phyloP scores from a whole-genome alignment of 108 stramenopile genomes.

The Skeletonema menzelii region DNA sequence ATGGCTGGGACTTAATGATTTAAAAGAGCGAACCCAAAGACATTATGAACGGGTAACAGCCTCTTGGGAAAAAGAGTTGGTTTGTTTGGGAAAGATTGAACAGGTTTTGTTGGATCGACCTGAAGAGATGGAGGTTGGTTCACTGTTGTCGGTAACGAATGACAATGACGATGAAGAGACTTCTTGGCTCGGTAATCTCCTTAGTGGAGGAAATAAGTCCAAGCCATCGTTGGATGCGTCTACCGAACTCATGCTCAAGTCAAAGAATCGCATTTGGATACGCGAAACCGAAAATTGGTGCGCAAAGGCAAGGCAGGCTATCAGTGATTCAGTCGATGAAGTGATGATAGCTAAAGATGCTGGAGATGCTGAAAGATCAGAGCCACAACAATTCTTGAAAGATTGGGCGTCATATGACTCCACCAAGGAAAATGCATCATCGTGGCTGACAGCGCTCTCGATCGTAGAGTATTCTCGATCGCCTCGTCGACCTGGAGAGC shows the following conservation, averaged over 20 bases:
- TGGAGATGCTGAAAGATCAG: neutral
- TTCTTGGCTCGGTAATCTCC: neutral
- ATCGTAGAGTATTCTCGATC: slow-evolving; percentile 43
- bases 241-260: slow-evolving; percentile 10
- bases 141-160: slow-evolving; percentile 22
- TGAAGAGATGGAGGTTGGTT: slow-evolving; percentile 46
- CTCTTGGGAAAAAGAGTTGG: slow-evolving; percentile 60
- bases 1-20: neutral
- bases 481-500: slow-evolving; percentile 35
- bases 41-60: slow-evolving; percentile 48
- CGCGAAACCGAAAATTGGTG: slow-evolving; percentile 29
- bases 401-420: slow-evolving; percentile 47
- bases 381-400: slow-evolving; percentile 8
- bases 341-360: slow-evolving; percentile 15
- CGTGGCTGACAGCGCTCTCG: slow-evolving; percentile 33
- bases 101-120: slow-evolving; percentile 52
- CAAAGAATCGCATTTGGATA: slow-evolving; percentile 41
- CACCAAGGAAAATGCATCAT: slow-evolving; percentile 12
- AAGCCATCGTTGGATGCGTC: slow-evolving; percentile 13
- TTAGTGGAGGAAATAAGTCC: neutral
- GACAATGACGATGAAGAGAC: neutral
- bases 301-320: slow-evolving; percentile 11
- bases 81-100: slow-evolving; percentile 59
- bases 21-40: slow-evolving; percentile 23
- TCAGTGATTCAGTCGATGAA: slow-evolving; percentile 34